Evolutionary conservation across 495 filamentous ascomycete species (phyloP).

Genomic region (Cetradonia linearis): DNA sequence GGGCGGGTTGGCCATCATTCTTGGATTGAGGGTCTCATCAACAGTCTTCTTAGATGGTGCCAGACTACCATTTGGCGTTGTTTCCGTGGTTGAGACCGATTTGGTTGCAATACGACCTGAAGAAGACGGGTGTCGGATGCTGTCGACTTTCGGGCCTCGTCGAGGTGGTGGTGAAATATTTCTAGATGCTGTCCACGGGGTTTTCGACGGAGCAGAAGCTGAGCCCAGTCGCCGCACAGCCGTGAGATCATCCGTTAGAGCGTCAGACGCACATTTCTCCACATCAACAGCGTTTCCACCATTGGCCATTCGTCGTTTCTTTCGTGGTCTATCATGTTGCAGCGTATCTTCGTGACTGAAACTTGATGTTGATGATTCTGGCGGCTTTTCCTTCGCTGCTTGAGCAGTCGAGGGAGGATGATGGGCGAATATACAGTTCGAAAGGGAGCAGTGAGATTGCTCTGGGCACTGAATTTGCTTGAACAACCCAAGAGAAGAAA

Average conservation of each 20-base stretch:
- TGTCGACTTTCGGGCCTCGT: background rate
- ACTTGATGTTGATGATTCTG: background rate
- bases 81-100: background rate
- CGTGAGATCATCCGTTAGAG: background rate
- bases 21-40: conserved; percentile 61
- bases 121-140: background rate
- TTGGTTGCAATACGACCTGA: too few relatives aligned
- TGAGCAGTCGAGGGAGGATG: conserved; percentile 12
- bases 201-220: background rate
- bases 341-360: background rate
- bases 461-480: conserved; percentile 55
- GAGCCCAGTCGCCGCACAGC: background rate
- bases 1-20: conserved; percentile 63
- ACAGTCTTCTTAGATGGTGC: conserved; percentile 30
- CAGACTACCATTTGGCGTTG: conserved; percentile 14
- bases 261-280: background rate
- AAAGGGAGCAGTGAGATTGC: conserved; percentile 42
- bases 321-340: conserved; percentile 11
- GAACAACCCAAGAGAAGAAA: conserved; percentile 54
- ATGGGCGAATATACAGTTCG: conserved; percentile 55
- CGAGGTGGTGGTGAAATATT: conserved; percentile 11
- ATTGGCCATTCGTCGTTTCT: conserved; percentile 9
- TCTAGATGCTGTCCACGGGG: conserved; percentile 2
- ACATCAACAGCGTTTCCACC: background rate
- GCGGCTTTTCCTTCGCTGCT: background rate